Evolutionary conservation across 306 rosid genomes (phyloP), one percentile per base, ranked within the genome.

Genomic region (Elaeagnus macrophylla): DNA sequence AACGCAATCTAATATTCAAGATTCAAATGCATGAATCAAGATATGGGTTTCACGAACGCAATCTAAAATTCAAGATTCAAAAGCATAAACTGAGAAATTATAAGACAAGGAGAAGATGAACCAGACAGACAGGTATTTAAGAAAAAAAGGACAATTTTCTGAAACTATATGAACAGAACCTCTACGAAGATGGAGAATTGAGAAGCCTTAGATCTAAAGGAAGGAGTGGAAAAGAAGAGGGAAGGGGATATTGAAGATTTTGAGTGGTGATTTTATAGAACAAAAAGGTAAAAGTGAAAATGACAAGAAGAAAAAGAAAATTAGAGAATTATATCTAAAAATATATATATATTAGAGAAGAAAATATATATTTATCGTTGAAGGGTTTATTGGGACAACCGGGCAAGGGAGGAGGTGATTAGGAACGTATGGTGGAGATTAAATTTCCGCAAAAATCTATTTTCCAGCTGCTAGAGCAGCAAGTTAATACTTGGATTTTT

Each of bases 201-300:
- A 25, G 47, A 37, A 37, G 37, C 25, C 55, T 38, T 6, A 14
- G 47, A 61, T 38, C 56, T 5, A n/a, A 9, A 10, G 17, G 25
- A 16, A 12, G 56, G 54, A n/a, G 19, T 53, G 20, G 65, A n/a
- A 38, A 62, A 39, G 48, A 56, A 39, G 69, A 39, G 74, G 45
- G 72, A 75, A 66, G 78, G 71, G 72, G 67, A 59, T 58, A 57
- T 7, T 39, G 40, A 61, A 15, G 63, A 56, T 0, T 46, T 9
- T 13, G 63, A 64, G 50, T 47, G 62, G 43, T 15, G 36, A 57
- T 57, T 87, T 57, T 87, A 87, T 79, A 87, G 79, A 66, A 57
- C n/a, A 49, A 63, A 51, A 39, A 54, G 47, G 66, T 9, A 7
- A 39, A 58, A 53, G 32, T 48, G 35, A 16, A 39, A 53, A 47